A percentile compares a stretch with the other conserved stretches of the same genome.
phyloP scores from a whole-genome alignment of 768 basidiomycete species.

The Exidia glandulosa region DNA sequence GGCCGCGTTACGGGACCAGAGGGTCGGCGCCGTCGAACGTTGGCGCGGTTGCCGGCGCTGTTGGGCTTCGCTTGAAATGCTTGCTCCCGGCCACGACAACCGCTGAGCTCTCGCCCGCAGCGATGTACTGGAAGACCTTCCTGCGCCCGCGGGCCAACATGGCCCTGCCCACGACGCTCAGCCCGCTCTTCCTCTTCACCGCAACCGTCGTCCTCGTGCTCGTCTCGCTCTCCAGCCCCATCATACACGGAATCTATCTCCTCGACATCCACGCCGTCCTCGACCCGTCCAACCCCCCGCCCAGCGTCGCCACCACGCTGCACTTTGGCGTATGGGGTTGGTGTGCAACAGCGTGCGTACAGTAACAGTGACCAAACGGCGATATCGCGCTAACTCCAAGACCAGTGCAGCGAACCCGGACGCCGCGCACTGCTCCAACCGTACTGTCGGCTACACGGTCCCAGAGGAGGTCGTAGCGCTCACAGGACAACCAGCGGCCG shows the following conservation, averaged over 20 bases:
- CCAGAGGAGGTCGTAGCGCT: conserved; percentile 27
- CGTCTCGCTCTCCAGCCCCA: conserved; percentile 63
- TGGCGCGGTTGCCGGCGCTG: no score
- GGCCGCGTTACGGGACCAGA: no score
- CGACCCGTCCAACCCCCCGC: conserved; percentile 23
- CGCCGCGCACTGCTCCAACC: conserved; percentile 44
- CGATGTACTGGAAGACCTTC: background rate
- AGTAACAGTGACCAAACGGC: background rate
- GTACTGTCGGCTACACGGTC: conserved; percentile 59
- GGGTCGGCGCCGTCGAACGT: no score
- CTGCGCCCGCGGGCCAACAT: background rate
- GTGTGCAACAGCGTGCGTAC: conserved; percentile 44
- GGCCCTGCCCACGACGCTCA: conserved; percentile 12
- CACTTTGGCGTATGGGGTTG: conserved; percentile 79
- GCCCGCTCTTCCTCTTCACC: conserved; percentile 38
- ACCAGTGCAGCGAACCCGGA: conserved; percentile 23
- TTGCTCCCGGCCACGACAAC: no score
- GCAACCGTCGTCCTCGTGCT: conserved; percentile 69
- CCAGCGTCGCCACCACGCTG: conserved; percentile 46
- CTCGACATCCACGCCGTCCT: conserved; percentile 30
- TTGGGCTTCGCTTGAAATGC: no score
- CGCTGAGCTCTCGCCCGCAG: no score
- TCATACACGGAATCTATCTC: conserved; percentile 60
- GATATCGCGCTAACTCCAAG: background rate
- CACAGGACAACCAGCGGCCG: conserved; percentile 28